A percentile compares a stretch with the other conserved stretches of the same genome.
These are phyloP conservation scores for Xenoacremonium recifei DNA, from an alignment of 2,329 filamentous ascomycete genomes.

Conservation along the genomic window DNA sequence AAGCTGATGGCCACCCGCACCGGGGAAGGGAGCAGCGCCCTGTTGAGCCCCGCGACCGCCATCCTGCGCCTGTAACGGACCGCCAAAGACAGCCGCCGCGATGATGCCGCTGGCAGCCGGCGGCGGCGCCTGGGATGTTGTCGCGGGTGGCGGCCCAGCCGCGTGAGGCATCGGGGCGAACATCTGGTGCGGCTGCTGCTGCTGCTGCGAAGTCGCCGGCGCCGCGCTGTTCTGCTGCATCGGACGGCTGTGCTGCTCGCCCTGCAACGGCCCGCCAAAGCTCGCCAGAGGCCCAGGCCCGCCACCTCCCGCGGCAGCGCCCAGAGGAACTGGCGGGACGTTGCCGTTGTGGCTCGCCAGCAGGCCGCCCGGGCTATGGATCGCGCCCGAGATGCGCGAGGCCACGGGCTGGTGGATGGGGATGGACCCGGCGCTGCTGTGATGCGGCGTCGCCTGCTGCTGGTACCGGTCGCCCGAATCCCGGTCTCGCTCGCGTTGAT, in stretches of 20 bases:
- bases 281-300: conserved; percentile 45
- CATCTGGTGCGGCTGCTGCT: conserved; percentile 59
- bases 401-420: conserved; percentile 94
- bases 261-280: conserved; percentile 56
- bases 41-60: conserved; percentile 48
- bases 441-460: conserved; percentile 69
- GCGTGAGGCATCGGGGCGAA: conserved; percentile 55
- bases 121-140: conserved; percentile 55
- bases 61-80: conserved; percentile 66
- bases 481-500: conserved; percentile 40
- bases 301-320: conserved; percentile 48
- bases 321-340: conserved; percentile 50
- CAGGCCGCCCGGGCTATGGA: conserved; percentile 89
- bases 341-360: conserved; percentile 70
- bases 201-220: no score
- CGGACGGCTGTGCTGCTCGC: conserved; percentile 48
- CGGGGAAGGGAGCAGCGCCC: conserved; percentile 42
- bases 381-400: conserved; percentile 73
- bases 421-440: conserved; percentile 84
- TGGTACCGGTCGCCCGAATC: conserved; percentile 67
- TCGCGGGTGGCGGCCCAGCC: conserved; percentile 46
- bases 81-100: conserved; percentile 66
- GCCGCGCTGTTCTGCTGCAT: conserved; percentile 48
- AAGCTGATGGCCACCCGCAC: conserved; percentile 36
- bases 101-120: conserved; percentile 56